A percentile compares a stretch with the other conserved stretches of the same genome.
Evolutionary conservation across 495 filamentous ascomycete genomes (phyloP).

Genomic region (Durotheca rogersii): DNA sequence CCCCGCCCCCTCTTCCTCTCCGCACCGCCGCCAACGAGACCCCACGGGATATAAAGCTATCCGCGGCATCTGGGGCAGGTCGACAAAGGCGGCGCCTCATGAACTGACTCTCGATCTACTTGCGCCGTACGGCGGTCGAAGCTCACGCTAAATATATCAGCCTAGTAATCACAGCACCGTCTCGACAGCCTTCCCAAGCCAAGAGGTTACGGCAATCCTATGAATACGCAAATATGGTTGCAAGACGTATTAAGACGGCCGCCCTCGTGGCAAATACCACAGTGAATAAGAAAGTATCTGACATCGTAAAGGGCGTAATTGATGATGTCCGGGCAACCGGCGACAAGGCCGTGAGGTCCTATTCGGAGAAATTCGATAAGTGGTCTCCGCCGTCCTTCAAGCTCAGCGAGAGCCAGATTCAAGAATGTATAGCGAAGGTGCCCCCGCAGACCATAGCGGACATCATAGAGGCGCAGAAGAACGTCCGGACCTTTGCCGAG

Average conservation of each 20-base stretch:
- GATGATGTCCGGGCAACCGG: constrained; percentile 49
- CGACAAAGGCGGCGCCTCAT: too few species aligned
- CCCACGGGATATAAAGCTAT: constrained; percentile 8
- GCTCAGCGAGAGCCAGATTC: constrained; percentile 39
- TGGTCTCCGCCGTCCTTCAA: constrained; percentile 54
- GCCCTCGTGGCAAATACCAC: constrained; percentile 23
- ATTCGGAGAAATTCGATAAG: constrained; percentile 57
- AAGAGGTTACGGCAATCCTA: background rate
- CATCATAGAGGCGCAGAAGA: constrained; percentile 54
- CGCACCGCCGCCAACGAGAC: constrained; percentile 16
- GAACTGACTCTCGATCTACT: too few species aligned
- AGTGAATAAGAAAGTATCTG: constrained; percentile 25
- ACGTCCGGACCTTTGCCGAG: constrained; percentile 51
- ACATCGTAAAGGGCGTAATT: constrained; percentile 52
- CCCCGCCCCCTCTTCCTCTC: constrained; percentile 18
- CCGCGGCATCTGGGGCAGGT: constrained; percentile 20
- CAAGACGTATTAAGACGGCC: constrained; percentile 29
- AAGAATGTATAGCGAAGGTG: constrained; percentile 38
- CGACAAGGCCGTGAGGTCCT: constrained; percentile 49
- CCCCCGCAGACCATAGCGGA: constrained; percentile 51
- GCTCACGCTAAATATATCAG: too few species aligned
- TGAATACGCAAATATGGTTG: constrained; percentile 23
- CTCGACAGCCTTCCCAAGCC: too few species aligned
- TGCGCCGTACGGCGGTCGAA: too few species aligned
- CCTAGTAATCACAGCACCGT: too few species aligned